Evolutionary conservation across 2,329 filamentous ascomycete species (phyloP).

Genomic region (Diaporthe amygdali): DNA sequence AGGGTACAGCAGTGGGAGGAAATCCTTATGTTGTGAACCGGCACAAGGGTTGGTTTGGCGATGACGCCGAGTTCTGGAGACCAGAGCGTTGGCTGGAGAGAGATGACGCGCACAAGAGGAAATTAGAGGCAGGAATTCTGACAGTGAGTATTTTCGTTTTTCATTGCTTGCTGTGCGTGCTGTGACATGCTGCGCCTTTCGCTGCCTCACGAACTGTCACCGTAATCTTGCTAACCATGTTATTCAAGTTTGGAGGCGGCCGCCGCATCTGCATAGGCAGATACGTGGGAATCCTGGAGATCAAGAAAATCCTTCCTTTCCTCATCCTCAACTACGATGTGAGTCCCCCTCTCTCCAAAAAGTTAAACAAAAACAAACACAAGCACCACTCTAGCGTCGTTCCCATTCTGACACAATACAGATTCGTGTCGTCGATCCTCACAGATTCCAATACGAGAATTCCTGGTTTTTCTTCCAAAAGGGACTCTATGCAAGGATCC

Average conservation of each 20-base stretch:
- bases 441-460: conserved; percentile 9
- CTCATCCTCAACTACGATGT: conserved; percentile 35
- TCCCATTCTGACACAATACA: not conserved
- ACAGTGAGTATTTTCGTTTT: conserved; percentile 29
- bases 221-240: not conserved
- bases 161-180: too few relatives aligned
- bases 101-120: conserved; percentile 23
- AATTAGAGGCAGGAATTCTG: conserved; percentile 27
- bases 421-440: conserved; percentile 9
- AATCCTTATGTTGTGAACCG: conserved; percentile 34
- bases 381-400: too few relatives aligned
- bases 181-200: too few relatives aligned
- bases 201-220: too few relatives aligned
- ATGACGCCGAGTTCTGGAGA: conserved; percentile 29
- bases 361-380: too few relatives aligned
- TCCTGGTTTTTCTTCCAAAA: conserved; percentile 17
- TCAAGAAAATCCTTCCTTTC: conserved; percentile 35
- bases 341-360: conserved; percentile 18
- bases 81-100: conserved; percentile 32
- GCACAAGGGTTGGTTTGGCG: conserved; percentile 29
- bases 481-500: conserved; percentile 12
- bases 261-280: conserved; percentile 33
- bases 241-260: conserved; percentile 31
- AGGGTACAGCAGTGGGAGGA: conserved; percentile 32
- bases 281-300: conserved; percentile 34